Conservation (phyloP, 805 yeast genomes). For the Metahyphopichia silvanorum region DNA sequence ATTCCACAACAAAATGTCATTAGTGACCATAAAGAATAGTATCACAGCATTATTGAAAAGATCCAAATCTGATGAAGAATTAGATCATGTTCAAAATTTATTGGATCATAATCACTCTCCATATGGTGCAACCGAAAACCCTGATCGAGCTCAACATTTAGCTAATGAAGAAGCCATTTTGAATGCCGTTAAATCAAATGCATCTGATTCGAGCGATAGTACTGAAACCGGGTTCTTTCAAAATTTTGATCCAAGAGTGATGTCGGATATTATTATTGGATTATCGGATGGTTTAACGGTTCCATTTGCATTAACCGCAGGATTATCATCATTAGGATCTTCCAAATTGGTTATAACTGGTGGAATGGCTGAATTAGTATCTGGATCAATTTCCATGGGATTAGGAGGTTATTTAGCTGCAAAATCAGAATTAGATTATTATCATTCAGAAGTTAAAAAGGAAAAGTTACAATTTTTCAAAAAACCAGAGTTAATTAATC, state of each 20-base stretch:
- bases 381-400: constrained; percentile 98
- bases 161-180: constrained; percentile 36
- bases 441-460: constrained; percentile 63
- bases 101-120: constrained; percentile 31
- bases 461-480: constrained; percentile 68
- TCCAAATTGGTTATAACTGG: constrained; percentile 91
- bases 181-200: constrained; percentile 24
- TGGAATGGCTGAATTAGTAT: constrained; percentile 94
- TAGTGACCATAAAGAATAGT: constrained; percentile 35
- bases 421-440: constrained; percentile 77
- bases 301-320: constrained; percentile 98
- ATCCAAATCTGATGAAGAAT: constrained; percentile 25
- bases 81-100: constrained; percentile 26
- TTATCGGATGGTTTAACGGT: constrained; percentile 94
- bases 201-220: constrained; percentile 21
- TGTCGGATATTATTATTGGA: constrained; percentile 92
- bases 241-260: constrained; percentile 81
- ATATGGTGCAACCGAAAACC: constrained; percentile 33
- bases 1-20: constrained; percentile 18
- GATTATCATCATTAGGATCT: constrained; percentile 86
- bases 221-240: constrained; percentile 39
- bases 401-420: constrained; percentile 97
- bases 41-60: constrained; percentile 23
- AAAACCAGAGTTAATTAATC: constrained; percentile 62
- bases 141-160: constrained; percentile 32